These are phyloP conservation scores for Lizonia empirigonia DNA, from an alignment of 2,329 filamentous ascomycete species.

Conservation along the genomic window DNA sequence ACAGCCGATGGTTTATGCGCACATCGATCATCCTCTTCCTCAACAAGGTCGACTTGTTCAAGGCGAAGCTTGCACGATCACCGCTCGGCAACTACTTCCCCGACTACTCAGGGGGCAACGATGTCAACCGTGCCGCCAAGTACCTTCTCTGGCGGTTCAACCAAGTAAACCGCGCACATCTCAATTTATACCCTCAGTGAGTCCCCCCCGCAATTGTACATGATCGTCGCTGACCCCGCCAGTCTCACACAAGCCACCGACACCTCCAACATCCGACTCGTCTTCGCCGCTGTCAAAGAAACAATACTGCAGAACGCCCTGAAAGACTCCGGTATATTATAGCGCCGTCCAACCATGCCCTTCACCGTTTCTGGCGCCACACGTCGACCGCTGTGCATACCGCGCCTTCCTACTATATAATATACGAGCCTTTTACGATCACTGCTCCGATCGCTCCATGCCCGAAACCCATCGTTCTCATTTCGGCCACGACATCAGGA, in stretches of 20 bases:
- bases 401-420: slow-evolving; percentile 39
- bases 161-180: slow-evolving; percentile 93
- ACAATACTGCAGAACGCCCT: slow-evolving; percentile 98
- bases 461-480: slow-evolving; percentile 29
- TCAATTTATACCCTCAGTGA: slow-evolving; percentile 94
- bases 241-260: slow-evolving; percentile 98
- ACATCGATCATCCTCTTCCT: slow-evolving; percentile 98
- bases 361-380: slow-evolving; percentile 20
- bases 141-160: slow-evolving; percentile 99
- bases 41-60: slow-evolving; percentile 99
- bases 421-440: slow-evolving; percentile 45
- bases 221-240: slow-evolving; percentile 28
- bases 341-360: slow-evolving; percentile 12
- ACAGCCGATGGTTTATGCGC: slow-evolving; percentile 98
- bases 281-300: slow-evolving; percentile 98
- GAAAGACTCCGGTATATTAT: slow-evolving; percentile 95
- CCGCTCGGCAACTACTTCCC: slow-evolving; percentile 95
- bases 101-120: slow-evolving; percentile 95
- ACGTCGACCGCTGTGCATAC: slow-evolving; percentile 43
- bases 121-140: slow-evolving; percentile 97
- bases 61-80: slow-evolving; percentile 87
- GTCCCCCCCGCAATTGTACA: slow-evolving; percentile 6
- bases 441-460: slow-evolving; percentile 37
- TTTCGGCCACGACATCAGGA: slow-evolving; percentile 43
- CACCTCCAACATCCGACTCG: slow-evolving; percentile 95